Percentiles rank a stretch among this genome's conserved stretches.
phyloP scores from a whole-genome alignment of 768 basidiomycete species.

The Psilocybe tampanensis region DNA sequence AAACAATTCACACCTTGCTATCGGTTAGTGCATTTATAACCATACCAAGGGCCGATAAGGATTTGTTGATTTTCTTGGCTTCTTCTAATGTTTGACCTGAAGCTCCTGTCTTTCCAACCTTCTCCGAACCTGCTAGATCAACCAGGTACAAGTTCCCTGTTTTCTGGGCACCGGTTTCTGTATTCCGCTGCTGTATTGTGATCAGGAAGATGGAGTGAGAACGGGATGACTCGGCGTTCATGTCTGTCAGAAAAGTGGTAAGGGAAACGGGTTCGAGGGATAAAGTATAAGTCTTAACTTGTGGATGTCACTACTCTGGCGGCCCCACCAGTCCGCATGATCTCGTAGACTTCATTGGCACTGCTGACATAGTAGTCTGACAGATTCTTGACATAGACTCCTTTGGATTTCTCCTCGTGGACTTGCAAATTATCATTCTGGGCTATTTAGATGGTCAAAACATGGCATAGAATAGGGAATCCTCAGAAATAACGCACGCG shows the following conservation, averaged over 20 bases:
- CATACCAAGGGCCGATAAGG: constrained; percentile 96
- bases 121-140: constrained; percentile 97
- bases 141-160: constrained; percentile 97
- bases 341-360: constrained; percentile 95
- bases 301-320: constrained; percentile 93
- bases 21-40: constrained; percentile 99
- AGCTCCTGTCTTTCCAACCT: constrained; percentile 99
- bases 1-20: constrained; percentile 62
- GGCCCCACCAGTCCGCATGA: constrained; percentile 95
- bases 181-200: constrained; percentile 95
- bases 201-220: constrained; percentile 99
- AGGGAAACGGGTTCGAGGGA: constrained; percentile 1
- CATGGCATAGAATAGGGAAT: background rate
- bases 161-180: constrained; percentile 94
- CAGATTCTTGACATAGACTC: constrained; percentile 96
- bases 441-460: constrained; percentile 44
- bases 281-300: constrained; percentile 57
- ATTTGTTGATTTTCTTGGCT: constrained; percentile 99
- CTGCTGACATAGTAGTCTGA: constrained; percentile 98
- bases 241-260: constrained; percentile 58
- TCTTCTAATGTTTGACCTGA: constrained; percentile 99
- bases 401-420: constrained; percentile 96
- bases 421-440: constrained; percentile 98
- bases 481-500: constrained; percentile 67
- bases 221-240: constrained; percentile 99